These are phyloP conservation scores for Fraxinus anomala DNA, from an alignment of 257 asterid genomes.

Conservation along the genomic window DNA sequence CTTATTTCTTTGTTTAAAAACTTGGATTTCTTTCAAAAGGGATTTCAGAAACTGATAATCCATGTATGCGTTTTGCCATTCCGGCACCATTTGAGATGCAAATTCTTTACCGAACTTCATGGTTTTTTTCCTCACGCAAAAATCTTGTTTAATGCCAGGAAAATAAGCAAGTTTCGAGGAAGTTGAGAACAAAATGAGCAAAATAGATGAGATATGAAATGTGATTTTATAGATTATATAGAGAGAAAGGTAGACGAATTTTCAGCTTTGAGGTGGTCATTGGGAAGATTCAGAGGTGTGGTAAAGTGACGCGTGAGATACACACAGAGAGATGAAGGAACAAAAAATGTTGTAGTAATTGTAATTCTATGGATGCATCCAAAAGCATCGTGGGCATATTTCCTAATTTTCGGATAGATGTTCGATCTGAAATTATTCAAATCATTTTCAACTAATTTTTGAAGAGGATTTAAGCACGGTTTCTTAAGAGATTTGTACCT, in stretches of 20 bases:
- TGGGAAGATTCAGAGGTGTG: constrained; percentile 8
- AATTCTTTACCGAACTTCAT: constrained; percentile 59
- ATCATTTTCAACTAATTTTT: too few species aligned
- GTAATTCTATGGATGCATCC: too few species aligned
- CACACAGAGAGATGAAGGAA: too few species aligned
- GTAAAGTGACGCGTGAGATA: not conserved
- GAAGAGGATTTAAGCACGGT: too few species aligned
- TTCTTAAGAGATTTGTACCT: too few species aligned
- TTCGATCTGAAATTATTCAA: too few species aligned
- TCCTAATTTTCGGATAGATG: too few species aligned
- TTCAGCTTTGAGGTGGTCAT: constrained; percentile 10
- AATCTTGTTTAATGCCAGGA: not conserved
- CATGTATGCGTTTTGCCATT: constrained; percentile 60
- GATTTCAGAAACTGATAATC: constrained; percentile 38
- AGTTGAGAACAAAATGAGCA: not conserved
- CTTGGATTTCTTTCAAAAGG: constrained; percentile 33
- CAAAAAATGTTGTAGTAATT: too few species aligned
- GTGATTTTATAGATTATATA: not conserved
- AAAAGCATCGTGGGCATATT: too few species aligned
- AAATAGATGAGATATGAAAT: not conserved
- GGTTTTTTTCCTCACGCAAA: not conserved
- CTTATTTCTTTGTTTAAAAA: constrained; percentile 28
- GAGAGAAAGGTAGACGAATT: not conserved
- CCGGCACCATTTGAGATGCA: constrained; percentile 50
- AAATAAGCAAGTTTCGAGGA: not conserved